Base-by-base conservation (phyloP, 2,329 filamentous ascomycete genomes). In the Botrytis porri region DNA sequence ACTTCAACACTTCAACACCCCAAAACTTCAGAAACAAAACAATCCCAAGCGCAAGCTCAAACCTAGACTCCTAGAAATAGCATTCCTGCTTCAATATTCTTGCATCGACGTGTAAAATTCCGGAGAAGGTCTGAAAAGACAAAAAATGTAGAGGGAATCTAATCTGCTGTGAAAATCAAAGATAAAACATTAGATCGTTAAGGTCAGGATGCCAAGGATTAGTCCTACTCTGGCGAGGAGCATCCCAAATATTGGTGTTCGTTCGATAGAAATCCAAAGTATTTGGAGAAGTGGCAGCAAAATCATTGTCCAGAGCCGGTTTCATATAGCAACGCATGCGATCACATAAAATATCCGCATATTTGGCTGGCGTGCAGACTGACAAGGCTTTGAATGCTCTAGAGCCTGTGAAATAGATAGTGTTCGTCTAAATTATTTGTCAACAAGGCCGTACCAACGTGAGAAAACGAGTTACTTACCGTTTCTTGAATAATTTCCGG, bases 321-420 rank as follows among this genome's bases (percentile, higher is more conserved):
- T 61, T 87, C 12, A 95, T 85, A 80, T 96, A 95, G 18, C 86
- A 85, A 0, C 93, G 85, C 0, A 92, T 91, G 4, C 94, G 87
- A 76, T 93, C 92, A 79, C 93, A 95, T 5, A 95, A 87, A 48
- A 97, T 85, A 81, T 97, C 94, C 0, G 94, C 94, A 79, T 97
- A 97, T 84, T 96, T 96, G 0, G 93, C 94, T 0, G 94, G 93
- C 0, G 94, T 93, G 77, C 92, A 95, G 77, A 97, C 89, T 77
- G 91, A 93, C 61, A 97, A 92, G 0, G 93, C 90, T 80, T 93
- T 93, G n/a, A 93, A 95, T 0, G 94, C 93, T 2, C 94, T 88
- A 14, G 92, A 93, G 77, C 91, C 97, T 0, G 92, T 84, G 80
- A 95, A 95, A 82, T 92, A 95, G 77, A 97, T 84, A 61, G 91